Evolutionary conservation across 1,284 basidiomycete species (phyloP), one percentile per base, ranked within the genome.

Genomic region (Sparassis latifolia): DNA sequence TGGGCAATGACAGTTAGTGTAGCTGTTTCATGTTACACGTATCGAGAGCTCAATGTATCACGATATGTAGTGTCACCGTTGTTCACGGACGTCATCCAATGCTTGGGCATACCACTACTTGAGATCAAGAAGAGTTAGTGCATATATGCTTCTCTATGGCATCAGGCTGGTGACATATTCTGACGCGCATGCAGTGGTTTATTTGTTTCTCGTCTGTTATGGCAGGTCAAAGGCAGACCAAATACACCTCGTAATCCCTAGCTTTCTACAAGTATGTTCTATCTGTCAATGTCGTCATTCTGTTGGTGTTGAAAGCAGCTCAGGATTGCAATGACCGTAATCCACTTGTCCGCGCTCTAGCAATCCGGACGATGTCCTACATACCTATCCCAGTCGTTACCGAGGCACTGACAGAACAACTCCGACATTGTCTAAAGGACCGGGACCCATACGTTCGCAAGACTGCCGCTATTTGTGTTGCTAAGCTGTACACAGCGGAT

Each of bases 41-140:
- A 20, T 20, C 20, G 20, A 20, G 6, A 33, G 27, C 12, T 33
- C 32, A 31, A 3, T n/a, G 32, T 12, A 33, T 35, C 6, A 10
- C 5, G 20, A 20, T 20, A 20, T 20, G 20, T 39, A 98, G 91
- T 99, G 96, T 97, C 93, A 20, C 82, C 89, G 29, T 74, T 97
- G 57, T 96, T 94, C 72, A 79, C 82, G 20, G 93, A 96, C 60
- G 90, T 97, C 47, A 84, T 94, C 10, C 86, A 90, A 62, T 94
- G 90, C 63, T 75, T 97, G 53, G 86, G 87, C 41, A 92, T 90
- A 5, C 90, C 92, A 35, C 72, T 95, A 5, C 77, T 99, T 38
- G 97, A 99, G 69, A 96, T 99, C 68, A 99, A 99, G 79, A 99
- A 99, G 79, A 98, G 96, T 94, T 62, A 67, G 84, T 66, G 5